Base-by-base conservation (phyloP, 345 rosid species). In the Citrus cavaleriei region DNA sequence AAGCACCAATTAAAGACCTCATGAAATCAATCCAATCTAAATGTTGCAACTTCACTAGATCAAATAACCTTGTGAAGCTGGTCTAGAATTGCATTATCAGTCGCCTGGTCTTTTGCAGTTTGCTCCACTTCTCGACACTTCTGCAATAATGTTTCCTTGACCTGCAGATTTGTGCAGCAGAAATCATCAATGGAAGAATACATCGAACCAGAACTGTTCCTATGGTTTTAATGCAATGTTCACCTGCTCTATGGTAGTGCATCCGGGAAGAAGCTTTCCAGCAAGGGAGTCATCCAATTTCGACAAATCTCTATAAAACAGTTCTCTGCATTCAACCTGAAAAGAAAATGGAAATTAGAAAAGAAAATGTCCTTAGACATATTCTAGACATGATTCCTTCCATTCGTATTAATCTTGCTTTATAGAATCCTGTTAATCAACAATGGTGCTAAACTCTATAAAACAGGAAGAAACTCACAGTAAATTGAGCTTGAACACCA, bases 81-180 rank as follows among this genome's bases (percentile, higher is more conserved):
- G 28, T 95, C 97, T 28, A 95, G 90, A 82, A 95, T 89, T 34
- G 98, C 97, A 79, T 93, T 93, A 83, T 95, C 99, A 4, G 98
- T 89, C 65, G 99, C 99, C 82, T 92, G 97, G 58, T 95, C 98
- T 87, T 77, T 92, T 4, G 97, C 97, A 46, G 86, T 85, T 82
- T 89, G 86, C 84, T 91, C 98, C 82, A 91, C 82, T 79, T 93
- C 97, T 77, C 70, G 88, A 85, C 92, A 95, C 83, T 84, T 93
- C 85, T 90, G 86, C 82, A 86, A 72, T 75, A 95, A 74, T 24
- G 87, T 73, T 76, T 93, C 97, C 84, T 86, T 87, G 59, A 95
- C 98, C 99, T 95, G 84, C 81, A 87, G 66, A 73, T 76, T 77
- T 51, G 57, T 65, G 72, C n/a, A 62, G 51, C 51, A 42, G 38